Conservation (phyloP, 23 red algal species). For the Chondrus crispus region DNA sequence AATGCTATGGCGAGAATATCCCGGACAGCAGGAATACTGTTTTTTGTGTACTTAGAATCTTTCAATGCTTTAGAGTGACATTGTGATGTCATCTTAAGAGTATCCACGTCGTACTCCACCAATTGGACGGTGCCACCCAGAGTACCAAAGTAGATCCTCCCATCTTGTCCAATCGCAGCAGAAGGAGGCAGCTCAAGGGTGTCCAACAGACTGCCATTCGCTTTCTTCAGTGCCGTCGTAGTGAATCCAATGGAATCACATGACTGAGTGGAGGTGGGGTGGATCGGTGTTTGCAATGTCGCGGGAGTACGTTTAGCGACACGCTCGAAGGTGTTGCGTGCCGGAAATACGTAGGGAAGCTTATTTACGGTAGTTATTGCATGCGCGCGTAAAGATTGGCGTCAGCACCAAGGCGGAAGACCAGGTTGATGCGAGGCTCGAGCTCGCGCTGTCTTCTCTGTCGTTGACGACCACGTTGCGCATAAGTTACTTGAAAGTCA, state of each 20-base stretch:
- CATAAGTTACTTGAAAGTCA: no score
- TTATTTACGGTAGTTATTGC: no score
- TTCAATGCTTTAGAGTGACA: slow-evolving; percentile 29
- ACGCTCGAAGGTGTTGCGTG: no score
- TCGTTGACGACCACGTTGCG: no score
- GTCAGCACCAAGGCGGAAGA: no score
- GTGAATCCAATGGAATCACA: slow-evolving; percentile 40
- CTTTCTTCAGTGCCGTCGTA: background rate
- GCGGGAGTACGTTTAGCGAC: no score
- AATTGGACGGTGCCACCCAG: slow-evolving; percentile 25
- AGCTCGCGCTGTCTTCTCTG: no score
- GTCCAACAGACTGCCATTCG: background rate
- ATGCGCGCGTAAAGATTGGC: no score
- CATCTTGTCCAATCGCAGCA: slow-evolving; percentile 12
- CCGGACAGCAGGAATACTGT: background rate
- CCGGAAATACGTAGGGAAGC: no score
- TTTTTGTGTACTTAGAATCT: background rate
- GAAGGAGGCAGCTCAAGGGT: slow-evolving; percentile 28
- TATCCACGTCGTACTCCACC: slow-evolving; percentile 13
- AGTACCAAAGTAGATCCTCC: slow-evolving; percentile 56
- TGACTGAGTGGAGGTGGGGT: no score
- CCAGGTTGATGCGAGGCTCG: no score
- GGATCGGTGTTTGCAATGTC: no score
- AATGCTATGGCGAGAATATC: slow-evolving; percentile 59
- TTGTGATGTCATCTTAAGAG: background rate